These are phyloP conservation scores for Spathaspora gorwiae DNA, from an alignment of 805 yeast genomes.

Conservation along the genomic window DNA sequence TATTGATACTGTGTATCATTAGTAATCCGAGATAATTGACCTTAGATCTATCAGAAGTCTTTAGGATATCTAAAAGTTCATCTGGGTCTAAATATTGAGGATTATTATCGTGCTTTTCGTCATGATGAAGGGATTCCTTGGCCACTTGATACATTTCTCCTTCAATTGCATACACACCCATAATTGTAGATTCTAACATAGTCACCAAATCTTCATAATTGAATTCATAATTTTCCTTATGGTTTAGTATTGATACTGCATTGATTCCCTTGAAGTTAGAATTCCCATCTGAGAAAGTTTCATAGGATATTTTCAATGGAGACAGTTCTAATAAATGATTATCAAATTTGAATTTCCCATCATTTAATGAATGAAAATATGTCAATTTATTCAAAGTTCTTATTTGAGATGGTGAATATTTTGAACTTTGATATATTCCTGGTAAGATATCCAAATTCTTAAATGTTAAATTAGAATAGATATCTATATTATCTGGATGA, in stretches of 20 bases:
- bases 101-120: neutral
- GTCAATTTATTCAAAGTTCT: conserved; percentile 48
- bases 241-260: conserved; percentile 21
- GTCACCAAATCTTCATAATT: conserved; percentile 18
- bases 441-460: conserved; percentile 23
- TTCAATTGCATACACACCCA: conserved; percentile 33
- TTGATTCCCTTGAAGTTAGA: conserved; percentile 18
- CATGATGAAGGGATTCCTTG: neutral
- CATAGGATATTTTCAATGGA: conserved; percentile 26
- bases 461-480: conserved; percentile 22
- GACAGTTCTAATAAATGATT: conserved; percentile 18
- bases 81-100: conserved; percentile 4
- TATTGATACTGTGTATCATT: conserved; percentile 64
- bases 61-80: conserved; percentile 7
- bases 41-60: conserved; percentile 1
- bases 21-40: conserved; percentile 46
- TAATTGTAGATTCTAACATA: conserved; percentile 40
- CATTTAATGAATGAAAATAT: conserved; percentile 45
- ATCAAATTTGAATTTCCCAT: conserved; percentile 16
- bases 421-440: conserved; percentile 29
- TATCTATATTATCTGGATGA: conserved; percentile 23
- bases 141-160: conserved; percentile 13
- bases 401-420: conserved; percentile 48
- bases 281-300: conserved; percentile 6
- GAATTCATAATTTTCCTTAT: conserved; percentile 14